Base-by-base conservation (phyloP, 306 rosid species). In the Dryas alaskensis region DNA sequence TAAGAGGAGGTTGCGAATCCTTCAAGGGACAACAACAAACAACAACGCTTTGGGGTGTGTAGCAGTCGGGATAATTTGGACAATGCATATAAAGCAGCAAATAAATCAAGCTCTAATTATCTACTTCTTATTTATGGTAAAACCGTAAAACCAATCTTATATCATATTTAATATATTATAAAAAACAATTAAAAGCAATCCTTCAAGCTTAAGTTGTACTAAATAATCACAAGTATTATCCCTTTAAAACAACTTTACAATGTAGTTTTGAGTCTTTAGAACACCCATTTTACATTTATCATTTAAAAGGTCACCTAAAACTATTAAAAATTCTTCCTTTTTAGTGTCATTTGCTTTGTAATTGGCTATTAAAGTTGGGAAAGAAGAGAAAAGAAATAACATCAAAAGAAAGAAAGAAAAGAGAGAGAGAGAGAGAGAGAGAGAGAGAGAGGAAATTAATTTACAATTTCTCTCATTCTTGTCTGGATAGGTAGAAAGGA, bases 11-110 rank as follows among this genome's bases (percentile, higher is more conserved):
- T 78, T 17, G 27, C 31, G 70, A 71, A 74, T 69, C 74, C 88
- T 74, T 81, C 48, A 63, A 66, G 67, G 58, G 79, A 68, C 82
- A 79, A 45, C 83, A 78, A 70, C 80, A 46, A 74, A 43, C 22
- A 22, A 22, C 22, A 22, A 22, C 22, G 22, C 22, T 62, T 75
- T 60, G 65, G 17, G 53, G 58, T 16, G 17, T 49, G 22, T 16
- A 70, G 11, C 62, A 50, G 72, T 72, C 55, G 65, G 63, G 22
- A 22, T 0, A 22, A 22, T 22, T 22, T 22, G 22, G 22, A 22
- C 22, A 22, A 22, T 22, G 22, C 22, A 22, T 22, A 22, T 22
- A 31, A 31, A 31, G 37, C 37, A 31, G 2, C 37, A 31, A 31
- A 31, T 31, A 31, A 31, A 31, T 60, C 52, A 72, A 50, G 58